phyloP scores from a whole-genome alignment of 1,284 basidiomycete species.

The Stygiomarasmius scandens region DNA sequence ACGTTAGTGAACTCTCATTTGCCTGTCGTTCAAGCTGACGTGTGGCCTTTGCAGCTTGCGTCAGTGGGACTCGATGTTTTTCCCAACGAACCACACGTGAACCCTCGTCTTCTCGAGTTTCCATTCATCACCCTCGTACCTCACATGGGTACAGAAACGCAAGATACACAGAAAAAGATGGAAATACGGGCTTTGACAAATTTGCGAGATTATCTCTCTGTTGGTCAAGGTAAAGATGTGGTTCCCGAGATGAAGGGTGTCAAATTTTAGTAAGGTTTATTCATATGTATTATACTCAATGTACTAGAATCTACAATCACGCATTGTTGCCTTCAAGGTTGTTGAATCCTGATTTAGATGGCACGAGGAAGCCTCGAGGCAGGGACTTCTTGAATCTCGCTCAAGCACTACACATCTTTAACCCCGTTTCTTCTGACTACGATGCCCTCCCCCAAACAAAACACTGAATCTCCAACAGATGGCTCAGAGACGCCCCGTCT shows the following conservation, averaged over 20 bases:
- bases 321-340: neutral
- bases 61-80: constrained; percentile 90
- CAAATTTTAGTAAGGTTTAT: neutral
- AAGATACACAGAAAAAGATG: constrained; percentile 83
- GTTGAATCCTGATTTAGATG: too few species aligned
- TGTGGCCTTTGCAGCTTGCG: constrained; percentile 55
- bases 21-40: constrained; percentile 9
- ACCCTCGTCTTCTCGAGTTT: constrained; percentile 78
- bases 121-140: constrained; percentile 84
- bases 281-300: neutral
- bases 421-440: neutral
- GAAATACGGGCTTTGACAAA: constrained; percentile 78
- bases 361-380: constrained; percentile 13
- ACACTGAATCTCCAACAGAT: neutral
- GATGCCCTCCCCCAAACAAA: neutral
- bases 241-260: constrained; percentile 58
- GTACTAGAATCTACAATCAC: neutral
- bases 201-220: constrained; percentile 65
- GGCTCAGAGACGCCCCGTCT: neutral
- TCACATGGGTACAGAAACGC: constrained; percentile 89
- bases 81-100: constrained; percentile 86
- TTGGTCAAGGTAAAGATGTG: constrained; percentile 65
- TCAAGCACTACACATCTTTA: neutral
- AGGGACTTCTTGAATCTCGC: neutral
- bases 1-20: constrained; percentile 50